Evolutionary conservation across 192 early-diverging fungal species (phyloP).

Genomic region (Paraglomus occultum): DNA sequence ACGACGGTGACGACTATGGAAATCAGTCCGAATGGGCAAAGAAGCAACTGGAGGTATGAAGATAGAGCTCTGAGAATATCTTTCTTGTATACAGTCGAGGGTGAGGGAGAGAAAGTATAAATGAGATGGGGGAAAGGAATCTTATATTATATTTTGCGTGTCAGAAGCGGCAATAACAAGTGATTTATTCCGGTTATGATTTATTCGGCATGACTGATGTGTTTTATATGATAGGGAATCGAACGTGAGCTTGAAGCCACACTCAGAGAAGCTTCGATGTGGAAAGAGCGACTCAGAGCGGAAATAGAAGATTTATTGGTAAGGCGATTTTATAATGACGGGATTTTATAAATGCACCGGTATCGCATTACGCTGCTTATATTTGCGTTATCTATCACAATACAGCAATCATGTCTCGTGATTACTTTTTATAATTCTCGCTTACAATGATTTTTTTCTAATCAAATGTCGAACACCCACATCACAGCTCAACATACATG

Average conservation of each 20-base stretch:
- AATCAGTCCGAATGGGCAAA: slow-evolving; percentile 25
- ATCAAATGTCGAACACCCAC: too few relatives aligned
- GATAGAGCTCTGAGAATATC: neutral
- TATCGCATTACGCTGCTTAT: neutral
- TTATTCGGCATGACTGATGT: too few relatives aligned
- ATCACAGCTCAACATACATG: slow-evolving; percentile 21
- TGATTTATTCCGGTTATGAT: too few relatives aligned
- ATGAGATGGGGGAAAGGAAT: too few relatives aligned
- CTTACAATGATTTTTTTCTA: too few relatives aligned
- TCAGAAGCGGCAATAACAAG: too few relatives aligned
- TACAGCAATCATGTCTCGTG: neutral
- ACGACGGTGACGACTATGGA: slow-evolving; percentile 14
- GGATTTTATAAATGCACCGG: neutral
- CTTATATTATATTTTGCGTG: too few relatives aligned
- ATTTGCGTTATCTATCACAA: neutral
- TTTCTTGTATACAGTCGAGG: neutral
- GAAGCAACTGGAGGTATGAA: slow-evolving; percentile 10
- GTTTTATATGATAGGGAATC: too few relatives aligned
- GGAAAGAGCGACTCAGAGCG: slow-evolving; percentile 20
- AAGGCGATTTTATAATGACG: neutral
- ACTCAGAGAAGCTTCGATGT: neutral
- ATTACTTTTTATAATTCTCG: slow-evolving; percentile 1
- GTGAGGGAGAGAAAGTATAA: too few relatives aligned
- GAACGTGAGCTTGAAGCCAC: too few relatives aligned
- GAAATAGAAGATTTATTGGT: slow-evolving; percentile 30